These are phyloP conservation scores for Handroanthus guayacan DNA, from an alignment of 257 asterid species.

Conservation along the genomic window DNA sequence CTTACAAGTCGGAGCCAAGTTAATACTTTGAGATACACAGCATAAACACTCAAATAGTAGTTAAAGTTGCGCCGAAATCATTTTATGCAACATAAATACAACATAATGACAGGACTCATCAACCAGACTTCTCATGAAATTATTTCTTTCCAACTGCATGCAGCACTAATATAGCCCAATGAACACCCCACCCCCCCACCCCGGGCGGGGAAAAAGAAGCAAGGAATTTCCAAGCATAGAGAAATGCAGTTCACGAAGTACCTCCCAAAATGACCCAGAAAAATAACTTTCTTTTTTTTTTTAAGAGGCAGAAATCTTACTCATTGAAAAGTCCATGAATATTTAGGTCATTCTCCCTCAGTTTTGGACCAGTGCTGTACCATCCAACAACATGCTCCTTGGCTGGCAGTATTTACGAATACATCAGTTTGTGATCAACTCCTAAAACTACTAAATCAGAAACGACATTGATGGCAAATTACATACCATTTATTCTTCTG, in stretches of 20 bases:
- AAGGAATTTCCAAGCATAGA: no score
- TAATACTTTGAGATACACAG: not conserved
- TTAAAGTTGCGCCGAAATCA: not conserved
- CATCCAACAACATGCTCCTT: slow-evolving; percentile 99
- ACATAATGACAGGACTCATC: not conserved
- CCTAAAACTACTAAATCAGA: slow-evolving; percentile 14
- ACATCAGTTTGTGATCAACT: slow-evolving; percentile 28
- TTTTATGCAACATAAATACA: not conserved
- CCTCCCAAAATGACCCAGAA: no score
- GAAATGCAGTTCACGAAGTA: no score
- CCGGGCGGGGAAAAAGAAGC: no score
- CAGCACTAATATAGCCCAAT: no score
- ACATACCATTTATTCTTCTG: slow-evolving; percentile 87
- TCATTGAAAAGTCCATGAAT: slow-evolving; percentile 79
- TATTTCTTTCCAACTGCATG: no score
- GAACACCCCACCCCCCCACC: no score
- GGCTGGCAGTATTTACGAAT: slow-evolving; percentile 56
- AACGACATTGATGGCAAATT: slow-evolving; percentile 21
- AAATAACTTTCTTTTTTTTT: not conserved
- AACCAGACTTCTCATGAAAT: no score
- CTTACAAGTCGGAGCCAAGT: not conserved
- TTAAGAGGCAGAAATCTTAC: slow-evolving; percentile 53
- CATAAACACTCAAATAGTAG: not conserved
- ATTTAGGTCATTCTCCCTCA: slow-evolving; percentile 82
- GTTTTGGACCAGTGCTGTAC: slow-evolving; percentile 98